Evolutionary conservation across 345 rosid species (phyloP).

Genomic region (Durio zibethinus): DNA sequence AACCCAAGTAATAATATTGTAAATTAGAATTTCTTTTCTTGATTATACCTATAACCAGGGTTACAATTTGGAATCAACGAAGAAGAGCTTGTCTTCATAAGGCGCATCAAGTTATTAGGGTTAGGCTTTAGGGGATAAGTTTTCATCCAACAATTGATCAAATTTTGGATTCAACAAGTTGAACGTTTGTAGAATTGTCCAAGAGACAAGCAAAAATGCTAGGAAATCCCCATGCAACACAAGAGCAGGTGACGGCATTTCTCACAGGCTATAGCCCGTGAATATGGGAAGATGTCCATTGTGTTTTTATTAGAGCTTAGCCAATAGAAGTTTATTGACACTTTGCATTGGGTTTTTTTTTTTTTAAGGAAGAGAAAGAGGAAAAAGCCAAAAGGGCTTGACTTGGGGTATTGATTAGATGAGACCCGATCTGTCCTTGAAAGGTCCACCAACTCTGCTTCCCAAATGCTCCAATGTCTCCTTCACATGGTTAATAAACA

Average conservation of each 20-base stretch:
- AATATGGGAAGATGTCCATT: background rate
- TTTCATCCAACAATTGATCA: background rate
- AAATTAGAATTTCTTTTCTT: background rate
- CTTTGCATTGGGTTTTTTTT: background rate
- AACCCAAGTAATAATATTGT: background rate
- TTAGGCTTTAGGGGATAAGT: background rate
- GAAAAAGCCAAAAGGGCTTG: background rate
- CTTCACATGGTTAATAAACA: no score
- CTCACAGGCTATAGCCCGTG: background rate
- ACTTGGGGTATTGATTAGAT: constrained; percentile 1
- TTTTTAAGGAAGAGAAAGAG: background rate
- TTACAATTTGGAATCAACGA: background rate
- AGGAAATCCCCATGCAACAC: background rate
- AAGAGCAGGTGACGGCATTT: background rate
- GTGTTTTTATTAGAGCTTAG: background rate
- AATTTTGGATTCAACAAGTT: background rate
- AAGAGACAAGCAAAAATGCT: background rate
- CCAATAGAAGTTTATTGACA: background rate
- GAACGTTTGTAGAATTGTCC: background rate
- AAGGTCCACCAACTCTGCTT: constrained; percentile 14
- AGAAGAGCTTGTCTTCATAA: background rate
- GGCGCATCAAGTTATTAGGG: background rate
- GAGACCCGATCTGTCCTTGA: constrained; percentile 10
- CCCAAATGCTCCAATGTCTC: constrained; percentile 12
- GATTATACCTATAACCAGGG: background rate